phyloP scores from a whole-genome alignment of 2,329 filamentous ascomycete genomes.

The Diaporthe vexans region DNA sequence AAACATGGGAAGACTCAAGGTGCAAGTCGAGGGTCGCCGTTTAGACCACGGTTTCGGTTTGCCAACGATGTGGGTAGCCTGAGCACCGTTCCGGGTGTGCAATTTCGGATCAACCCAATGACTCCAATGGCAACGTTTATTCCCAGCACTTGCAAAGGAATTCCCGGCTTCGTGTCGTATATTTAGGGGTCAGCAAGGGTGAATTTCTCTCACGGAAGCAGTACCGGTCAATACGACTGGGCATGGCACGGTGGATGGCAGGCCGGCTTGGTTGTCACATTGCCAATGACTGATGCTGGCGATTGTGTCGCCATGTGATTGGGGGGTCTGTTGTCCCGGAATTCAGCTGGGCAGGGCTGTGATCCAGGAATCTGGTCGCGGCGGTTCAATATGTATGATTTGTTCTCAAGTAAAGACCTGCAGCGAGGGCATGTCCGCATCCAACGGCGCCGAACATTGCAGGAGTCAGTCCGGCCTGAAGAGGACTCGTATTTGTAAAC shows the following conservation, averaged over 20 bases:
- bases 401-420: background rate
- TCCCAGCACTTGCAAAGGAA: background rate
- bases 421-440: background rate
- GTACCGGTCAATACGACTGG: background rate
- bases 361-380: slow-evolving; percentile 24
- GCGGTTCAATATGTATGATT: background rate
- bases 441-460: background rate
- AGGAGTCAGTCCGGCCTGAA: background rate
- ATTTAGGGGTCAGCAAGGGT: background rate
- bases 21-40: background rate
- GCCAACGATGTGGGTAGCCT: background rate
- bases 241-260: background rate
- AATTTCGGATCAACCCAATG: no score
- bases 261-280: slow-evolving; percentile 1
- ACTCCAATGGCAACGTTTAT: background rate
- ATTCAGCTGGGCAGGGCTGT: slow-evolving; percentile 26
- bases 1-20: background rate
- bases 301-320: background rate
- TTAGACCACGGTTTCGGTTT: slow-evolving; percentile 5
- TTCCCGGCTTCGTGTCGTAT: background rate
- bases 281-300: background rate
- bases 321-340: background rate
- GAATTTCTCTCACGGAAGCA: background rate
- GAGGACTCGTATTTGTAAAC: background rate
- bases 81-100: background rate